Percentiles rank a stretch among this genome's conserved stretches.
Evolutionary conservation across 352 stramenopile genomes (phyloP).

Genomic region (Phytopythium ostracodes): DNA sequence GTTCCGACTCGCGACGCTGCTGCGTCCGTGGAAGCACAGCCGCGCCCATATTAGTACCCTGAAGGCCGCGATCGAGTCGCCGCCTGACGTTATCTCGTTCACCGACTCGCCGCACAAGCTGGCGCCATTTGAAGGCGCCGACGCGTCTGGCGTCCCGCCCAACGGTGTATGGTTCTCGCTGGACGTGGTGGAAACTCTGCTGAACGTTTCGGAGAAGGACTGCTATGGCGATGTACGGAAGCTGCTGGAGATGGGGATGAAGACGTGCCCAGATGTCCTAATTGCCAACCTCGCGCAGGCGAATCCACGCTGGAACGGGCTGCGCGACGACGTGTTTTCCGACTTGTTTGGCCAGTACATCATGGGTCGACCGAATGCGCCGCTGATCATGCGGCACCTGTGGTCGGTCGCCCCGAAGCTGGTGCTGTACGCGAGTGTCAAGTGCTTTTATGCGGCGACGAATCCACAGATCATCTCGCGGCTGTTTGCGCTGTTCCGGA

Average conservation of each 20-base stretch:
- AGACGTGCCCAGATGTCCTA: slow-evolving; percentile 79
- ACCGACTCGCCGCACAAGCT: slow-evolving; percentile 77
- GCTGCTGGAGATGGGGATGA: slow-evolving; percentile 78
- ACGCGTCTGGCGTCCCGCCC: slow-evolving; percentile 77
- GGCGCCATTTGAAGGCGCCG: slow-evolving; percentile 81
- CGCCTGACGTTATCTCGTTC: slow-evolving; percentile 79
- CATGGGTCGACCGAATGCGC: slow-evolving; percentile 79
- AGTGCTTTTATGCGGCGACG: slow-evolving; percentile 81
- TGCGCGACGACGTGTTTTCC: slow-evolving; percentile 85
- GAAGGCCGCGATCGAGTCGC: slow-evolving; percentile 73
- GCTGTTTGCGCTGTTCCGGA: slow-evolving; percentile 81
- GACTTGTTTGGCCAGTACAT: slow-evolving; percentile 87
- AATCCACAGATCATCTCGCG: slow-evolving; percentile 78
- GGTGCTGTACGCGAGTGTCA: slow-evolving; percentile 85
- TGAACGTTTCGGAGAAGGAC: slow-evolving; percentile 79
- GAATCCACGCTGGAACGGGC: slow-evolving; percentile 70
- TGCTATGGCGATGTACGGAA: slow-evolving; percentile 80
- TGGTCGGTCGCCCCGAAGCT: slow-evolving; percentile 84
- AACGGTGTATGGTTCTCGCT: slow-evolving; percentile 88
- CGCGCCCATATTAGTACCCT: slow-evolving; percentile 74
- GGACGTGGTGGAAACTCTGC: slow-evolving; percentile 74
- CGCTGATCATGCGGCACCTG: slow-evolving; percentile 84
- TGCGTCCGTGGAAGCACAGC: slow-evolving; percentile 78
- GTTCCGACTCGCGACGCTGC: slow-evolving; percentile 65
- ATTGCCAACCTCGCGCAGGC: slow-evolving; percentile 84